These are phyloP conservation scores for Phytophthora ohioensis DNA, from an alignment of 352 stramenopile species.

Conservation along the genomic window DNA sequence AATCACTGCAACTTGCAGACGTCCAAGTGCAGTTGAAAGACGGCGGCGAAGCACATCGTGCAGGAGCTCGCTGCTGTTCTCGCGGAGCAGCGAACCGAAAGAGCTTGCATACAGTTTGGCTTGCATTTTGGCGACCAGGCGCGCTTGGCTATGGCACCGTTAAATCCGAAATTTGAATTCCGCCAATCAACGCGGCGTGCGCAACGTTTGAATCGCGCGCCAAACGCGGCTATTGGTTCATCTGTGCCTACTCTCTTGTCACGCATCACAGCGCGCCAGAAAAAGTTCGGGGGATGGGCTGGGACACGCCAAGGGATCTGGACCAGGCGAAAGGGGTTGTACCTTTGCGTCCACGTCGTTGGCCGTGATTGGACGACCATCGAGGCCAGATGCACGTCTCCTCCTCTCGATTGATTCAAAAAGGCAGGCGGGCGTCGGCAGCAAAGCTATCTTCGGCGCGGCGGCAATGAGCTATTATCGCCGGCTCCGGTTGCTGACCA, in stretches of 20 bases:
- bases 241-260: slow-evolving; percentile 41
- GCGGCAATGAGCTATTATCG: not conserved
- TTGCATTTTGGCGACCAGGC: slow-evolving; percentile 10
- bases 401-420: slow-evolving; percentile 4
- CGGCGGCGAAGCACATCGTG: slow-evolving; percentile 10
- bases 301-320: slow-evolving; percentile 43
- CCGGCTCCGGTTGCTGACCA: not conserved
- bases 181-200: slow-evolving; percentile 8
- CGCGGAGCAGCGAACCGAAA: slow-evolving; percentile 1
- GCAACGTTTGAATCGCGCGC: slow-evolving; percentile 1
- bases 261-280: slow-evolving; percentile 34
- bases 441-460: not conserved
- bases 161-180: slow-evolving; percentile 26
- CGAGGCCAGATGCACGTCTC: not conserved
- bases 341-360: slow-evolving; percentile 27
- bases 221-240: slow-evolving; percentile 35
- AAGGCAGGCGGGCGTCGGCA: not conserved
- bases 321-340: slow-evolving; percentile 14
- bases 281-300: slow-evolving; percentile 36
- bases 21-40: slow-evolving; percentile 16
- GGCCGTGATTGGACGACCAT: slow-evolving; percentile 22
- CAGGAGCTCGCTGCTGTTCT: slow-evolving; percentile 34
- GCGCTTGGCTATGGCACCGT: slow-evolving; percentile 12
- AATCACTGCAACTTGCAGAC: slow-evolving; percentile 6
- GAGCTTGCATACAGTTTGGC: slow-evolving; percentile 21